phyloP scores from a whole-genome alignment of 75 land plant genomes.

The Cunninghamia lanceolata region DNA sequence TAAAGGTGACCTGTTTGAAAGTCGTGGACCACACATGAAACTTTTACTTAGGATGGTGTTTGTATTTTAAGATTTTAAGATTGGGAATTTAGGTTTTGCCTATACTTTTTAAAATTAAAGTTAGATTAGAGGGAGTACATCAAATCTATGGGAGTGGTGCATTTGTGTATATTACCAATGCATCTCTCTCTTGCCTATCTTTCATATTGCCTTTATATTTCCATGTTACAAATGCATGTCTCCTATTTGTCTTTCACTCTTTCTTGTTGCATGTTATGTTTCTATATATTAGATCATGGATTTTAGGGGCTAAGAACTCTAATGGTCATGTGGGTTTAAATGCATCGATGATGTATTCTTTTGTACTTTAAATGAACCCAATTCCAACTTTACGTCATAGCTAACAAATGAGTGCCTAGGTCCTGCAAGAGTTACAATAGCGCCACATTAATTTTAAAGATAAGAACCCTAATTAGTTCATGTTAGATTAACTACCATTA shows the following conservation, averaged over 20 bases:
- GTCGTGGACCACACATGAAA: too few relatives aligned
- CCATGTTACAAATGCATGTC: background rate
- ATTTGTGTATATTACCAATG: background rate
- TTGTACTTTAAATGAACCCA: constrained; percentile 65
- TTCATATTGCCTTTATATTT: background rate
- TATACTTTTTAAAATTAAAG: background rate
- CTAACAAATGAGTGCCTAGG: constrained; percentile 92
- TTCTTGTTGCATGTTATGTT: background rate
- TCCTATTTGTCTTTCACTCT: background rate
- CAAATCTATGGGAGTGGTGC: background rate
- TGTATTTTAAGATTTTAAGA: background rate
- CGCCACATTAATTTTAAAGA: background rate
- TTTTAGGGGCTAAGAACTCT: background rate
- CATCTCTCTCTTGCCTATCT: background rate
- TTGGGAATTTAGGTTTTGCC: background rate
- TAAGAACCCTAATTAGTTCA: background rate
- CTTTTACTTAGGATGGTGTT: background rate
- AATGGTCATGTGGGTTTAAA: background rate
- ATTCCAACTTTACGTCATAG: constrained; percentile 65
- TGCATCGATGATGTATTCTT: constrained; percentile 41
- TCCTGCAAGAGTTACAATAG: constrained; percentile 28
- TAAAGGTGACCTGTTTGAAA: too few relatives aligned
- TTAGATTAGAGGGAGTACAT: background rate
- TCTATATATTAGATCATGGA: background rate
- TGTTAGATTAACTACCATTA: background rate